These are phyloP conservation scores for Zoysia matrella DNA, from an alignment of 202 grass and related monocot genomes.

Conservation along the genomic window DNA sequence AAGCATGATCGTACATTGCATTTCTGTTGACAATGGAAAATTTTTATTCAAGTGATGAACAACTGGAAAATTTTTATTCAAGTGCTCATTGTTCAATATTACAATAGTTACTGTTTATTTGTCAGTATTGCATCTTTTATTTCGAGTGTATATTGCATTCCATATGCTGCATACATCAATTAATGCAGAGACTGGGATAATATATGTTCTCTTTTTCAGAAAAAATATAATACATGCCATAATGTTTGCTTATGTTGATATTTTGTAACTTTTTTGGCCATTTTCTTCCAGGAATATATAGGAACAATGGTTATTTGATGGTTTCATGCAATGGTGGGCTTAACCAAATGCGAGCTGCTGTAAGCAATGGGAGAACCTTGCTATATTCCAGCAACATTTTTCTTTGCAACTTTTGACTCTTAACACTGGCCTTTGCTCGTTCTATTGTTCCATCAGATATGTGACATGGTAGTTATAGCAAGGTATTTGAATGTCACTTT, in stretches of 20 bases:
- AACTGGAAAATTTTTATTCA: slow-evolving; percentile 20
- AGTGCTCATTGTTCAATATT: background rate
- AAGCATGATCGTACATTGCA: too few species aligned
- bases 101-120: slow-evolving; percentile 9
- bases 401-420: background rate
- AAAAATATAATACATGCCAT: background rate
- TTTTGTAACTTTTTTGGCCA: slow-evolving; percentile 13
- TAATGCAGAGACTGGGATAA: background rate
- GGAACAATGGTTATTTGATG: slow-evolving; percentile 92
- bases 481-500: slow-evolving; percentile 28
- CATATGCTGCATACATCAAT: background rate
- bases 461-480: slow-evolving; percentile 97
- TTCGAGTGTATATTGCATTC: background rate
- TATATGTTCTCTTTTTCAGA: background rate
- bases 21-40: background rate
- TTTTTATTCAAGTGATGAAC: background rate
- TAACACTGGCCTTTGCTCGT: slow-evolving; percentile 12
- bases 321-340: too few species aligned
- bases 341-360: slow-evolving; percentile 53
- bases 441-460: slow-evolving; percentile 65
- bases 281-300: slow-evolving; percentile 76
- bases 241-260: slow-evolving; percentile 19
- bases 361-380: slow-evolving; percentile 44
- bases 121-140: background rate
- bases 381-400: background rate